Evolutionary conservation across 1,284 basidiomycete genomes (phyloP).

Genomic region (Malassezia pachydermatis): DNA sequence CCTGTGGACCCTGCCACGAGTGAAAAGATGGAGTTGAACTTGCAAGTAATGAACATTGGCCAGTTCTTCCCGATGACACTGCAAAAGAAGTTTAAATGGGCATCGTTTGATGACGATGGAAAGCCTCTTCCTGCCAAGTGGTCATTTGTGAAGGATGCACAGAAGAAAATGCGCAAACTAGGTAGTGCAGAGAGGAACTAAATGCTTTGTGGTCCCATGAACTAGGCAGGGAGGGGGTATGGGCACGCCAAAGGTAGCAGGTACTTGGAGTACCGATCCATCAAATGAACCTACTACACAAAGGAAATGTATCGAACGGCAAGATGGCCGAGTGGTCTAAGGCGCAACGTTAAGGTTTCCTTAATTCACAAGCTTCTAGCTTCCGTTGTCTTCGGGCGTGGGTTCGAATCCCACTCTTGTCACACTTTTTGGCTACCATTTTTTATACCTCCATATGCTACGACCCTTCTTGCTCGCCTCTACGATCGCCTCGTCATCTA

Average conservation of each 20-base stretch:
- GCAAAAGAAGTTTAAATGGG: slow-evolving; percentile 48
- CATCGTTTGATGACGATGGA: slow-evolving; percentile 29
- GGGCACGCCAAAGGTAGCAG: no score
- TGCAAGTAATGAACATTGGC: slow-evolving; percentile 38
- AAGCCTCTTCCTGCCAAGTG: slow-evolving; percentile 29
- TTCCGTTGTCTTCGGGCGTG: slow-evolving; percentile 27
- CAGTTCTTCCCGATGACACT: slow-evolving; percentile 45
- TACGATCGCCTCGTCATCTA: no score
- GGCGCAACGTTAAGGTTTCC: slow-evolving; percentile 22
- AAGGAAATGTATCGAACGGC: no score
- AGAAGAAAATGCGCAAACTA: slow-evolving; percentile 35
- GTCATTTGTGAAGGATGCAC: slow-evolving; percentile 40
- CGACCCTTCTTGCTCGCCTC: no score
- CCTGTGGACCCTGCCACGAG: slow-evolving; percentile 25
- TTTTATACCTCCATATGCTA: background rate
- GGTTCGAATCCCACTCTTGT: slow-evolving; percentile 34
- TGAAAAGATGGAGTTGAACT: slow-evolving; percentile 44
- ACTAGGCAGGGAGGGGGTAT: background rate
- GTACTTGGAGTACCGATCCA: no score
- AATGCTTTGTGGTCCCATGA: background rate
- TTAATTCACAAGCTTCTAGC: slow-evolving; percentile 19
- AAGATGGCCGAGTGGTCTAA: slow-evolving; percentile 23
- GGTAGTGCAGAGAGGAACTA: slow-evolving; percentile 29
- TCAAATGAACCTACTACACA: no score
- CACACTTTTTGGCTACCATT: slow-evolving; percentile 17